Conservation (phyloP, 1,139 yeast species). For the Groenewaldozyma sp. region DNA sequence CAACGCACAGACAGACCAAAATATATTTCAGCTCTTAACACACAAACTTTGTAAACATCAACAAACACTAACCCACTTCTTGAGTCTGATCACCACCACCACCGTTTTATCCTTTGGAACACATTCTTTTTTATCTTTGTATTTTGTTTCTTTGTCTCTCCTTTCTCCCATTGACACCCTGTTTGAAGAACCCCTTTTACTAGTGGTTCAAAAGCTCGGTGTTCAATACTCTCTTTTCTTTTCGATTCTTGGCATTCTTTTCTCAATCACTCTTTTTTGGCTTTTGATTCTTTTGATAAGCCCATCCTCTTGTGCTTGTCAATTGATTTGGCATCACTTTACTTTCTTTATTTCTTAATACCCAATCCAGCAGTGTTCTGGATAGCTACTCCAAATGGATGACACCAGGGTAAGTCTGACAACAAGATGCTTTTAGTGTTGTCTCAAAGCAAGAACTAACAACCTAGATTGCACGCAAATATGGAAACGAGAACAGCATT, state of each 20-base stretch:
- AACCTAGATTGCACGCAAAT: not conserved
- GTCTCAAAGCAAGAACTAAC: not conserved
- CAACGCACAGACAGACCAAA: too few relatives aligned
- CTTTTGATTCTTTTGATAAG: not conserved
- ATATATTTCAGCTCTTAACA: too few relatives aligned
- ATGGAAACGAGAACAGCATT: not conserved
- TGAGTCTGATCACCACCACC: too few relatives aligned
- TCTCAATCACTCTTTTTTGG: not conserved
- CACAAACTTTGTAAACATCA: too few relatives aligned
- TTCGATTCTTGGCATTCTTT: not conserved
- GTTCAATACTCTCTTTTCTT: not conserved
- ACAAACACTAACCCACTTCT: too few relatives aligned
- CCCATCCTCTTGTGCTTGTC: not conserved
- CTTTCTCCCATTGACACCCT: not conserved
- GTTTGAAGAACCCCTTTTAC: too few relatives aligned
- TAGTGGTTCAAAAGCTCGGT: too few relatives aligned
- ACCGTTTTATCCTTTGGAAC: too few relatives aligned
- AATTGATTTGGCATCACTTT: not conserved
- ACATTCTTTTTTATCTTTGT: too few relatives aligned
- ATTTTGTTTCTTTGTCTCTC: not conserved
- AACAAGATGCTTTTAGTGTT: not conserved
- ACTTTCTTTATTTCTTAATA: too few relatives aligned
- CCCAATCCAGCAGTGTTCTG: not conserved
- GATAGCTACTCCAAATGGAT: not conserved
- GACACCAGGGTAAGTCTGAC: conserved; percentile 1